Evolutionary conservation across 768 basidiomycete genomes (phyloP).

Genomic region (Rhodosporidiobolus odoratus): DNA sequence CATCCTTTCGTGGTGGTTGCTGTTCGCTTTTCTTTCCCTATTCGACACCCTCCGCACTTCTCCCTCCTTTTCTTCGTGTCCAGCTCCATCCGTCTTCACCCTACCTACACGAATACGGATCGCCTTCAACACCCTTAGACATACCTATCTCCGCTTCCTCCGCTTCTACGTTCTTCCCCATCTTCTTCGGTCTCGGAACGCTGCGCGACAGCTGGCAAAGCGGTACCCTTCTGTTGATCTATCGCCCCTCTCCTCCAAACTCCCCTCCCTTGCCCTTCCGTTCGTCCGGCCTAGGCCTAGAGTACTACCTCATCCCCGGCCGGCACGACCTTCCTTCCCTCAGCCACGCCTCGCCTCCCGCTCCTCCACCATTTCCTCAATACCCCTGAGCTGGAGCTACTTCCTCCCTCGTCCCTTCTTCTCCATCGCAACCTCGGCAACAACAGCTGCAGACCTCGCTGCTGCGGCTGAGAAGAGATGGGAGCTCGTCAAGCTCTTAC

Average conservation of each 20-base stretch:
- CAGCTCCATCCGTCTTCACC: background rate
- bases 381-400: constrained; percentile 13
- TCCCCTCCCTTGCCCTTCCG: background rate
- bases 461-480: constrained; percentile 9
- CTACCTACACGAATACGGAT: background rate
- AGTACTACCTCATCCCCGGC: too few relatives aligned
- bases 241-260: background rate
- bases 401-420: background rate
- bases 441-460: background rate
- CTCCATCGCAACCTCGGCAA: background rate
- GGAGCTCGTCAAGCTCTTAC: constrained; percentile 10
- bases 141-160: constrained; percentile 27
- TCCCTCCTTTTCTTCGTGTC: background rate
- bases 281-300: too few relatives aligned
- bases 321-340: constrained; percentile 1
- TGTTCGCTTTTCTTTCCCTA: constrained; percentile 14
- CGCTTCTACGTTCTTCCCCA: constrained; percentile 26
- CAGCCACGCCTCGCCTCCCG: constrained; percentile 1
- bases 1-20: constrained; percentile 21
- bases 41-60: constrained; percentile 7
- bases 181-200: constrained; percentile 6
- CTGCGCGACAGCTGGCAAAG: background rate
- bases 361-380: background rate
- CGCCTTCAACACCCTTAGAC: background rate
- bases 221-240: constrained; percentile 8